A percentile compares a stretch with the other conserved stretches of the same genome.
Evolutionary conservation across 768 basidiomycete genomes (phyloP).

Genomic region (Pisolithus sp.): DNA sequence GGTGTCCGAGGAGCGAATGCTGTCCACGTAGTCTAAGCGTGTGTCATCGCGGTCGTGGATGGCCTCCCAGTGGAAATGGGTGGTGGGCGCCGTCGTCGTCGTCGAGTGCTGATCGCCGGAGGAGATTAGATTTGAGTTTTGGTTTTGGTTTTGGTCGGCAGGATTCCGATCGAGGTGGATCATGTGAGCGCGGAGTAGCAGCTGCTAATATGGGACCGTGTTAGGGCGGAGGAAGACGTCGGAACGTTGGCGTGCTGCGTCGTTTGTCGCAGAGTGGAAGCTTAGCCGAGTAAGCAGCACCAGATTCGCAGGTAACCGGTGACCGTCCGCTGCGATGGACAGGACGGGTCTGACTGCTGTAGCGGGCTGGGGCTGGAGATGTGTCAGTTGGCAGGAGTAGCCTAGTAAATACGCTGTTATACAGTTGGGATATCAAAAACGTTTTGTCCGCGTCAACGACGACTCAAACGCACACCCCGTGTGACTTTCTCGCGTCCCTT

Average conservation of each 20-base stretch:
- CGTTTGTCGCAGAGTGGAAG: background rate
- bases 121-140: constrained; percentile 40
- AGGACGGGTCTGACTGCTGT: too few relatives aligned
- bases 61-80: constrained; percentile 31
- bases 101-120: constrained; percentile 24
- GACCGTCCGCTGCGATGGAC: background rate
- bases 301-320: too few relatives aligned
- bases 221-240: background rate
- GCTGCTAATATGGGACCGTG: constrained; percentile 1
- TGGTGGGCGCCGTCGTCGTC: constrained; percentile 7
- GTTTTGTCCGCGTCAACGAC: constrained; percentile 13
- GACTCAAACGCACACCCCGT: constrained; percentile 9
- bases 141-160: constrained; percentile 32
- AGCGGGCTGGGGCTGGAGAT: constrained; percentile 3
- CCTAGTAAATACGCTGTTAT: constrained; percentile 11
- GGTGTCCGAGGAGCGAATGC: constrained; percentile 8
- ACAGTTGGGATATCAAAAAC: constrained; percentile 26
- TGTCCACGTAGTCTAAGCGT: constrained; percentile 23
- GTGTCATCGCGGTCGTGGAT: constrained; percentile 18
- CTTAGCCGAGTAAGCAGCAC: too few relatives aligned
- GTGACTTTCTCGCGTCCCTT: constrained; percentile 17
- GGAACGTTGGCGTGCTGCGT: background rate
- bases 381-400: constrained; percentile 14
- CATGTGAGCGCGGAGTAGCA: constrained; percentile 27
- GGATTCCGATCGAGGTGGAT: constrained; percentile 51